phyloP scores from a whole-genome alignment of 805 yeast species.

The Yamadazyma philogaea region DNA sequence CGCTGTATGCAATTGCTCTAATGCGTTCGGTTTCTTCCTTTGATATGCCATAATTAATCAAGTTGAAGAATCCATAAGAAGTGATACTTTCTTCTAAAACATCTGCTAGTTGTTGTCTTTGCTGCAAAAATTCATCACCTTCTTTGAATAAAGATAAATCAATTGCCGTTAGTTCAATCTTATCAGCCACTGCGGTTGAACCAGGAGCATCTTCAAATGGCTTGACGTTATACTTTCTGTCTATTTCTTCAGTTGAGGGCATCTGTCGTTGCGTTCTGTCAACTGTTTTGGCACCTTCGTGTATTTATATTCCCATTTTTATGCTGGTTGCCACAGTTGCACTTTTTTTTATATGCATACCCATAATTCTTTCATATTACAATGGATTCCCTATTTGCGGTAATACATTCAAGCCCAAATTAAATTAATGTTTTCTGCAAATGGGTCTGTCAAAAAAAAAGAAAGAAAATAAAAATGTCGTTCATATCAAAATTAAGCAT shows the following conservation, averaged over 20 bases:
- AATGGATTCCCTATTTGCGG: too few relatives aligned
- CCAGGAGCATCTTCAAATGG: slow-evolving; percentile 22
- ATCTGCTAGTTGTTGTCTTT: slow-evolving; percentile 32
- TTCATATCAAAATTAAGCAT: too few relatives aligned
- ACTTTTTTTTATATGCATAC: too few relatives aligned
- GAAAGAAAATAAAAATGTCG: too few relatives aligned
- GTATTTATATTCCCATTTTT: neutral
- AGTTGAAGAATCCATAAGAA: slow-evolving; percentile 44
- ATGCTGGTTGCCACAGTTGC: too few relatives aligned
- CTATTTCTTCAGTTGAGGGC: slow-evolving; percentile 11
- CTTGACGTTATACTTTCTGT: slow-evolving; percentile 22
- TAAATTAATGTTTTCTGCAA: too few relatives aligned
- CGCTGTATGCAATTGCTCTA: slow-evolving; percentile 23
- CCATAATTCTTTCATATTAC: too few relatives aligned
- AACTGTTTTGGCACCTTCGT: too few relatives aligned
- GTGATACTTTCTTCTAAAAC: slow-evolving; percentile 38
- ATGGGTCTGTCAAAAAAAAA: too few relatives aligned
- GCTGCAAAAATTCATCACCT: slow-evolving; percentile 31
- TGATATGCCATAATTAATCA: slow-evolving; percentile 26
- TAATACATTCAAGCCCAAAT: too few relatives aligned
- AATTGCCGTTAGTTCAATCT: slow-evolving; percentile 28
- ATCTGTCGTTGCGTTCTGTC: neutral
- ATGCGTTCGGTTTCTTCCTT: slow-evolving; percentile 19
- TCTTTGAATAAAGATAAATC: slow-evolving; percentile 34
- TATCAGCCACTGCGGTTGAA: slow-evolving; percentile 14